Conservation (phyloP, 441 rosid species). For the Lagerstroemia fauriei region DNA sequence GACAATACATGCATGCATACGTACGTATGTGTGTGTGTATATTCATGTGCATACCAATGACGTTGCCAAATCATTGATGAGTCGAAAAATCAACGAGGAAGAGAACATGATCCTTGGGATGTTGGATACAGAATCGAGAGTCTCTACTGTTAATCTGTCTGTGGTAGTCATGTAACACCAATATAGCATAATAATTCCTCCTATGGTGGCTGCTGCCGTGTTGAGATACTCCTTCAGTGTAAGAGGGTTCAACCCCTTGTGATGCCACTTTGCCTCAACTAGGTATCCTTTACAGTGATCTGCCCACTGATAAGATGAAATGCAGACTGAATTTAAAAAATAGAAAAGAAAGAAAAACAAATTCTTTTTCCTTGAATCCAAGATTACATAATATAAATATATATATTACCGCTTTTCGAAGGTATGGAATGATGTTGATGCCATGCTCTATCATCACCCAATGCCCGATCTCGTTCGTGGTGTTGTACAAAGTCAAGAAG, state of each 20-base stretch:
- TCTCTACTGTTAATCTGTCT: neutral
- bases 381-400: no score
- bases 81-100: neutral
- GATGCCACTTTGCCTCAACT: slow-evolving; percentile 37
- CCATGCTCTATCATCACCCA: neutral
- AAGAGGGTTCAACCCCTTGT: slow-evolving; percentile 29
- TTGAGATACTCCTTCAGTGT: slow-evolving; percentile 31
- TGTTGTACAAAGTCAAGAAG: neutral
- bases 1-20: no score
- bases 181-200: slow-evolving; percentile 24
- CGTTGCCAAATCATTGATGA: neutral
- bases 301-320: slow-evolving; percentile 22
- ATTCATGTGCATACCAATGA: neutral
- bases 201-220: slow-evolving; percentile 25
- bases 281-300: slow-evolving; percentile 30
- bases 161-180: neutral
- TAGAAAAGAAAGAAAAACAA: no score
- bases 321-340: no score
- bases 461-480: slow-evolving; percentile 10
- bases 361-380: neutral
- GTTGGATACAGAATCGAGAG: neutral
- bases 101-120: neutral
- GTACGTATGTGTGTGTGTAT: neutral
- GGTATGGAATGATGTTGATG: neutral
- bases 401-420: neutral